phyloP scores from a whole-genome alignment of 345 rosid species.

The Limnanthes douglasii region DNA sequence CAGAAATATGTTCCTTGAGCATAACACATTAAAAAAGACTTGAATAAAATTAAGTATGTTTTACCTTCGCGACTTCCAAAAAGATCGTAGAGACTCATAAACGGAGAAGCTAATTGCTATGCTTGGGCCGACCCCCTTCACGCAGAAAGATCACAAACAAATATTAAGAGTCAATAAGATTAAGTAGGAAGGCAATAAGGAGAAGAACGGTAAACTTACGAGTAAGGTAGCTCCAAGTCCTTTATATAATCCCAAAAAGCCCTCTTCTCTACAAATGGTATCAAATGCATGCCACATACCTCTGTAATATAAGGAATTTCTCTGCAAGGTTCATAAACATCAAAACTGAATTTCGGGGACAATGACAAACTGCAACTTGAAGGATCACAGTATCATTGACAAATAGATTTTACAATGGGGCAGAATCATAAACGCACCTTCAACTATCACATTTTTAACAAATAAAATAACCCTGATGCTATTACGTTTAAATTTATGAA shows the following conservation, averaged over 20 bases:
- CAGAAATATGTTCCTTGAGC: too few relatives aligned
- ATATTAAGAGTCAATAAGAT: background rate
- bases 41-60: too few relatives aligned
- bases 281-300: slow-evolving; percentile 78
- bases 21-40: too few relatives aligned
- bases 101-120: slow-evolving; percentile 90
- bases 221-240: slow-evolving; percentile 90
- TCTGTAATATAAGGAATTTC: slow-evolving; percentile 55
- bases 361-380: too few relatives aligned
- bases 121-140: slow-evolving; percentile 91
- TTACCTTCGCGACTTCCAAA: slow-evolving; percentile 71
- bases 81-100: slow-evolving; percentile 53
- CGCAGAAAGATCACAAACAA: slow-evolving; percentile 1
- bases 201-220: slow-evolving; percentile 22
- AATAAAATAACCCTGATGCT: too few relatives aligned
- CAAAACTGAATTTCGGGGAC: too few relatives aligned
- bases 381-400: too few relatives aligned
- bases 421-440: too few relatives aligned
- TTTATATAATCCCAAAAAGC: slow-evolving; percentile 65
- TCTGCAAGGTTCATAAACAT: too few relatives aligned
- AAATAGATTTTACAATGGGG: too few relatives aligned
- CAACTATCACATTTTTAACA: too few relatives aligned
- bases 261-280: slow-evolving; percentile 80
- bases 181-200: background rate
- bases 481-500: too few relatives aligned